phyloP scores from a whole-genome alignment of 2,329 filamentous ascomycete species.

The Sporothrix brasiliensis region DNA sequence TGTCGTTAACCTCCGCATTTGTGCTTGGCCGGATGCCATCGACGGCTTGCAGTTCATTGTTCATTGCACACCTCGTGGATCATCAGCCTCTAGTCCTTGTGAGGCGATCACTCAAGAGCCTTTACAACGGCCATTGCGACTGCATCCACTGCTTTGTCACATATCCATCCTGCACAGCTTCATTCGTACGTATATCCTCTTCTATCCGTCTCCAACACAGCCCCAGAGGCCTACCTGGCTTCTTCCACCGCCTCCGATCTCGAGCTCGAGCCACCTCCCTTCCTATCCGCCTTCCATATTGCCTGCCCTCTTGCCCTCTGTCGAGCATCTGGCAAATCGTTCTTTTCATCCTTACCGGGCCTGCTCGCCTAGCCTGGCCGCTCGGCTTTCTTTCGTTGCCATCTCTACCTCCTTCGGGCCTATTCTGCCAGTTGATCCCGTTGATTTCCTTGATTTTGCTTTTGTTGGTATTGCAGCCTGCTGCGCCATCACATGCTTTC shows the following conservation, averaged over 20 bases:
- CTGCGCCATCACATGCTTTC: neutral
- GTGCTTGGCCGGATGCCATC: neutral
- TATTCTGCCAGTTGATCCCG: neutral
- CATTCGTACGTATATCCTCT: neutral
- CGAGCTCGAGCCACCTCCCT: conserved; percentile 16
- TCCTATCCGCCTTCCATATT: conserved; percentile 17
- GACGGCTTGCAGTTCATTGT: neutral
- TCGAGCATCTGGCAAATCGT: neutral
- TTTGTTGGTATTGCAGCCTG: neutral
- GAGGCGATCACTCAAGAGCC: neutral
- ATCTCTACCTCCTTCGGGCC: neutral
- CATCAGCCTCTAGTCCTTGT: neutral
- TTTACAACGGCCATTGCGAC: neutral
- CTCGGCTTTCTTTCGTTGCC: neutral
- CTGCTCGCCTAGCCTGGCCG: conserved; percentile 17
- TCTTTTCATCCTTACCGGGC: neutral
- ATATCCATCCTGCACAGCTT: neutral
- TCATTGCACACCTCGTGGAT: neutral
- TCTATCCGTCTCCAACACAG: neutral
- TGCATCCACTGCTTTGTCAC: neutral
- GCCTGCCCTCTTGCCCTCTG: neutral
- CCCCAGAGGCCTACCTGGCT: neutral
- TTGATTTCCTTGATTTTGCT: neutral
- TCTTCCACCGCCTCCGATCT: neutral
- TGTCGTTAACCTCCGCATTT: neutral